Evolutionary conservation across 2,329 filamentous ascomycete genomes (phyloP), one percentile per base, ranked within the genome.

Genomic region (Colletotrichum orbiculare): DNA sequence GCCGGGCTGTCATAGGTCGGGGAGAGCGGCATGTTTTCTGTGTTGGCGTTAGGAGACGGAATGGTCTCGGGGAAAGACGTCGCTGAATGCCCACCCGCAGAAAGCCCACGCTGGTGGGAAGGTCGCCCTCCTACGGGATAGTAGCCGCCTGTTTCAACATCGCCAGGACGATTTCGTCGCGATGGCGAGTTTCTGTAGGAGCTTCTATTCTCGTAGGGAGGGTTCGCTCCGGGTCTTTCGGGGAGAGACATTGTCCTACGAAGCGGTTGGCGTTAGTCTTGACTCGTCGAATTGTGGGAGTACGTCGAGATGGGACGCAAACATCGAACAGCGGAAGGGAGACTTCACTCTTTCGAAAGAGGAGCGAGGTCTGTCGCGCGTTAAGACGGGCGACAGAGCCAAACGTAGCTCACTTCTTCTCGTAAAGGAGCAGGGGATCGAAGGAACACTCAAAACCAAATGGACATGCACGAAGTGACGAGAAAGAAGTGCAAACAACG

Each of bases 141-240:
- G 69, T 85, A 85, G 53, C 78, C 78, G 60, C 87, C 89, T 42
- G 89, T 82, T 75, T 97, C 93, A 72, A 92, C 81, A 74, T 96
- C 92, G 62, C 85, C 85, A 52, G 88, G 87, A 64, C 85, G 85
- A 56, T 81, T 82, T 70, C 90, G 88, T 72, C 91, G 87, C 58
- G 89, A 87, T 34, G 87, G 85, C 47, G 91, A 90, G 69, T 89
- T 88, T 71, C 90, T 86, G 77, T 92, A 93, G 63, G 86, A 81
- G 72, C 82, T 85, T 72, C 86, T 83, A 66, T 87, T 85, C 70
- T 90, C 87, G 71, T 85, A 85, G 60, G 83, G 83, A 67, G 88
- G 84, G 70, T 82, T 84, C 70, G 85, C 85, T 73, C 88, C 87
- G 63, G 91, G 91, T 76, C 90, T 85, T 75, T 86, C 82, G 68